Evolutionary conservation across 768 basidiomycete genomes (phyloP).

Genomic region (Leccinum disarticulatum): DNA sequence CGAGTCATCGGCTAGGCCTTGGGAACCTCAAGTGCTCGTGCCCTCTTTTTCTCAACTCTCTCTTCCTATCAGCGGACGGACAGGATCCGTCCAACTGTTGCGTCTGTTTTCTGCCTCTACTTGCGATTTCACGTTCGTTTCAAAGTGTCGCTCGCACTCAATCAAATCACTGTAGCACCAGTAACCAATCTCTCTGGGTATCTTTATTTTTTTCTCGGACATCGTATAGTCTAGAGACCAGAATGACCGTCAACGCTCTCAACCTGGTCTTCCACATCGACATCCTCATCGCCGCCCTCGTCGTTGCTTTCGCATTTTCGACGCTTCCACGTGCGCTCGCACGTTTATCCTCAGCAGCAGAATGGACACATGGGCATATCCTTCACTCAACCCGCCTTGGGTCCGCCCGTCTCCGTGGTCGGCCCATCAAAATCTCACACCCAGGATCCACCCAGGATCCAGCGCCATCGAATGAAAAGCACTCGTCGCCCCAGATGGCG

Average conservation of each 20-base stretch:
- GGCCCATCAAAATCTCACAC: background rate
- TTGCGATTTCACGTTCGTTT: slow-evolving; percentile 18
- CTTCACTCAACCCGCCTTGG: slow-evolving; percentile 34
- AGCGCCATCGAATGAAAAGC: slow-evolving; percentile 7
- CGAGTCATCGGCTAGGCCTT: slow-evolving; percentile 1
- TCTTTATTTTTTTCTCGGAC: background rate
- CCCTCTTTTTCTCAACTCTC: slow-evolving; percentile 1
- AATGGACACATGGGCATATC: slow-evolving; percentile 56
- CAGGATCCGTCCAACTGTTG: slow-evolving; percentile 4
- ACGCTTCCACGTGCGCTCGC: slow-evolving; percentile 51
- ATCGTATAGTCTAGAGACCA: background rate
- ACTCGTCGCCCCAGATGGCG: slow-evolving; percentile 9
- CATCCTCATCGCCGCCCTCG: slow-evolving; percentile 46
- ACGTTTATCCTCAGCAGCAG: slow-evolving; percentile 50
- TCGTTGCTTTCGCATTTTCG: slow-evolving; percentile 41
- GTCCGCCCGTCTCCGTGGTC: slow-evolving; percentile 11
- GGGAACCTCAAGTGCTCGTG: background rate
- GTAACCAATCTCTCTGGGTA: background rate
- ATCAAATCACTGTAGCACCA: slow-evolving; percentile 1
- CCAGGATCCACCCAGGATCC: slow-evolving; percentile 1
- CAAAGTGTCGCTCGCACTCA: background rate
- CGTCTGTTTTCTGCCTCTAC: background rate
- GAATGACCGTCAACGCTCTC: slow-evolving; percentile 15
- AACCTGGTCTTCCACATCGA: slow-evolving; percentile 39
- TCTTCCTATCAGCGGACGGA: slow-evolving; percentile 10